Evolutionary conservation across 345 rosid genomes (phyloP), one percentile per base, ranked within the genome.

Genomic region (Cardamine chenopodiifolia): DNA sequence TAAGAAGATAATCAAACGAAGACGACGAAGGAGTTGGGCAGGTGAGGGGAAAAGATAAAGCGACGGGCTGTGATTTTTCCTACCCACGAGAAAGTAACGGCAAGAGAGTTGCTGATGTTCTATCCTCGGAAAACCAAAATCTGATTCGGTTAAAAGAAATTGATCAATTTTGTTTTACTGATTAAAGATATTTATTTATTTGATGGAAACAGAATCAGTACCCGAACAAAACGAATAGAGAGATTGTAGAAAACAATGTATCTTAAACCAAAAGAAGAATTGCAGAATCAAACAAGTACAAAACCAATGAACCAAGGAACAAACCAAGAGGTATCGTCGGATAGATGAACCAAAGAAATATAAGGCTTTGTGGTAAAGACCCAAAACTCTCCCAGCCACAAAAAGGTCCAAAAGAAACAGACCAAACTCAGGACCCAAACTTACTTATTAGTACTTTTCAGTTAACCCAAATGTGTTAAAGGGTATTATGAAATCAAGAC

Each of bases 61-160:
- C 49, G 66, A 76, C 75, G 58, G 59, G 75, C 70, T 68, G 70
- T 76, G 79, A 62, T 32, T 1, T 32, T 37, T n/a, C 1, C 10
- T 0, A 73, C 61, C 29, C 68, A 52, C 52, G 58, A 49, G 60
- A 62, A 74, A 57, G 56, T 74, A 74, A 66, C 78, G 72, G 78
- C 59, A 10, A 25, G n/a, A 11, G 19, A 70, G 29, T 28, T 28
- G 29, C 13, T 14, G 14, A 12, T 35, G 14, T 42, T 15, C 7
- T 6, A 44, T 44, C 18, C 15, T 44, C 19, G 8, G 0, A 15
- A 44, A 44, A 44, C 8, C 48, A 44, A 44, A 7, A 44, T n/a
- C 49, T 44, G 49, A n/a, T 44, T 44, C 9, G 20, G 49, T 45
- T 42, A 12, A 14, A 40, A 13, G 5, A 4, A 17, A 17, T 7